Evolutionary conservation across 2,329 filamentous ascomycete genomes (phyloP).

Genomic region (Colletotrichum eremochloae): DNA sequence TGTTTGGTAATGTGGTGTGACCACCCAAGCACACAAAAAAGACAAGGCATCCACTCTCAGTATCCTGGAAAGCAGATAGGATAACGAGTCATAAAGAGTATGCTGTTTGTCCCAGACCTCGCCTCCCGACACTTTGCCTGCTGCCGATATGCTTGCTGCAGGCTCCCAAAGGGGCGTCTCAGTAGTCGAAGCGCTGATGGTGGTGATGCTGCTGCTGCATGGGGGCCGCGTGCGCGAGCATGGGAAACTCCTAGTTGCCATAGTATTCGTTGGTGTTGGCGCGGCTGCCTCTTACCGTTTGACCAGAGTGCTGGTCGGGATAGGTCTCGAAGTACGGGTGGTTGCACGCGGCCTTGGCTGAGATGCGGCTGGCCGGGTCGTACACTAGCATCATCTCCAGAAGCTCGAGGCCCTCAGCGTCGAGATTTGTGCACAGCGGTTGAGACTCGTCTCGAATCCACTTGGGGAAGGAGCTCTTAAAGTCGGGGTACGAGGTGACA

Average conservation of each 20-base stretch:
- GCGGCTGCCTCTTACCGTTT: constrained; percentile 32
- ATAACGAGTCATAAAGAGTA: constrained; percentile 30
- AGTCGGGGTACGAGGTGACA: constrained; percentile 94
- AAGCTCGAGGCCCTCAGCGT: constrained; percentile 78
- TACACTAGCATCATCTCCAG: constrained; percentile 82
- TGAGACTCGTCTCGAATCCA: constrained; percentile 80
- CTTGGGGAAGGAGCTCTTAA: constrained; percentile 92
- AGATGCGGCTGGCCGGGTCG: constrained; percentile 88
- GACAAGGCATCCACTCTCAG: constrained; percentile 27
- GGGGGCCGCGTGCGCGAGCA: constrained; percentile 27
- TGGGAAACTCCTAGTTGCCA: constrained; percentile 37
- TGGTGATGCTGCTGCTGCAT: not conserved
- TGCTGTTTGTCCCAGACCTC: constrained; percentile 21
- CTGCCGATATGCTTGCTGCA: constrained; percentile 1
- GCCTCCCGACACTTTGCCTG: constrained; percentile 4
- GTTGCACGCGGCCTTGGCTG: constrained; percentile 86
- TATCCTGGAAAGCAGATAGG: constrained; percentile 36
- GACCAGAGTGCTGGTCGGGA: constrained; percentile 48
- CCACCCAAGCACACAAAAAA: constrained; percentile 16
- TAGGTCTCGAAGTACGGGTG: constrained; percentile 82
- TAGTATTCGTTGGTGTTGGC: constrained; percentile 41
- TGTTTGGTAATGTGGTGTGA: constrained; percentile 20
- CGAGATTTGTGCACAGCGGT: constrained; percentile 78
- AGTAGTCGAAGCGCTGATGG: constrained; percentile 30
- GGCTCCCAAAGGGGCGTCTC: constrained; percentile 7